Percentiles rank a stretch among this genome's conserved stretches.
These are phyloP conservation scores for Phlebiopsis gigantea DNA, from an alignment of 768 basidiomycete species.

Conservation along the genomic window DNA sequence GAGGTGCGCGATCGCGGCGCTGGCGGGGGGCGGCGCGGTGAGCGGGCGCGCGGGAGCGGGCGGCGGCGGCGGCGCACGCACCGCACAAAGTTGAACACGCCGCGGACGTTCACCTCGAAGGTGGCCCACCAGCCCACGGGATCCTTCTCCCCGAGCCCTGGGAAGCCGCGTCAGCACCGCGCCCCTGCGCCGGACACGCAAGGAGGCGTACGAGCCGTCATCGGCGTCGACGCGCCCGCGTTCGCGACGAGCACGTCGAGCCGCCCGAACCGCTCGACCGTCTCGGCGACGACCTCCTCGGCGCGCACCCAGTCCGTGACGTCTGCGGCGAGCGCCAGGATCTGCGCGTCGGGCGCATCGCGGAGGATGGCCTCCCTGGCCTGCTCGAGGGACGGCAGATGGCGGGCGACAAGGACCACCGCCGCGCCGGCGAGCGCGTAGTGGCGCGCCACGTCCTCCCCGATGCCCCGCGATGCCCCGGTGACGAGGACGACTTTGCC, in stretches of 20 bases:
- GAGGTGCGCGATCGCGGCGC: not conserved
- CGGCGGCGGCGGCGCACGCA: not conserved
- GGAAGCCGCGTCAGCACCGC: too few relatives aligned
- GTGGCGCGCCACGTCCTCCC: constrained; percentile 19
- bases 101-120: constrained; percentile 8
- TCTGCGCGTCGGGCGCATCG: constrained; percentile 7
- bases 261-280: constrained; percentile 20
- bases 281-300: constrained; percentile 19
- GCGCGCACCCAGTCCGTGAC: constrained; percentile 17
- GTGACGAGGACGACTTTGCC: constrained; percentile 24
- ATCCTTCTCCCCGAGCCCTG: constrained; percentile 1
- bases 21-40: too few relatives aligned
- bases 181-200: too few relatives aligned
- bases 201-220: not conserved
- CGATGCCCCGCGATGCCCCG: constrained; percentile 21
- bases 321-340: constrained; percentile 19
- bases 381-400: constrained; percentile 16
- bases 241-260: constrained; percentile 27
- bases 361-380: constrained; percentile 10
- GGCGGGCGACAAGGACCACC: constrained; percentile 15
- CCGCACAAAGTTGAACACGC: constrained; percentile 4
- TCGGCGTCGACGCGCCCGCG: constrained; percentile 13
- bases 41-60: too few relatives aligned
- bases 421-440: constrained; percentile 24
- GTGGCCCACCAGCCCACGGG: constrained; percentile 9